Percentiles rank a stretch among this genome's conserved stretches.
Conservation (phyloP, 345 rosid genomes). For the Hirschfeldia incana region DNA sequence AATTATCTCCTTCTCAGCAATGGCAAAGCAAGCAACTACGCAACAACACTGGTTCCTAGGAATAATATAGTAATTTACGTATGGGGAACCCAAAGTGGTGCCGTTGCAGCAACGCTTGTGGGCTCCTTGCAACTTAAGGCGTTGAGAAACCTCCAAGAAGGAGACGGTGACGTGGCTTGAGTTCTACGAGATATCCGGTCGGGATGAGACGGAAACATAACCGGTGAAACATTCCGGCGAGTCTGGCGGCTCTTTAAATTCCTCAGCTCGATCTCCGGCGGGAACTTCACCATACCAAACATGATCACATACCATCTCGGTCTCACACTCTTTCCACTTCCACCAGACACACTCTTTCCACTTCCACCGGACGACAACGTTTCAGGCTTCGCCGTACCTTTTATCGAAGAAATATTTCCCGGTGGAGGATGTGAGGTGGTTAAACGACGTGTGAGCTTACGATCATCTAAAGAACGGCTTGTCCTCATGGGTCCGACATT, state of each 20-base stretch:
- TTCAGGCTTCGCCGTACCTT: conserved; percentile 14
- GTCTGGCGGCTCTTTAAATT: conserved; percentile 67
- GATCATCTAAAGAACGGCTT: conserved; percentile 66
- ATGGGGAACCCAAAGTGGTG: conserved; percentile 51
- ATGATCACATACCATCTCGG: conserved; percentile 64
- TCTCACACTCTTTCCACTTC: conserved; percentile 39
- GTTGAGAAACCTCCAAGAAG: conserved; percentile 56
- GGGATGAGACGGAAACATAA: conserved; percentile 43
- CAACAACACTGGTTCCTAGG: background rate
- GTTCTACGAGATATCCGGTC: conserved; percentile 34
- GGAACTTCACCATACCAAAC: conserved; percentile 64
- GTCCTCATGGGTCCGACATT: conserved; percentile 42
- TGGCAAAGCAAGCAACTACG: background rate
- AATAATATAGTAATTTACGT: conserved; percentile 9
- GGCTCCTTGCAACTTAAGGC: conserved; percentile 69
- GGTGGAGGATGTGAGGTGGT: conserved; percentile 27
- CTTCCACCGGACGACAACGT: background rate
- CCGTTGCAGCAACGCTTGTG: conserved; percentile 54
- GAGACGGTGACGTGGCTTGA: conserved; percentile 27
- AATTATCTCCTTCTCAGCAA: background rate
- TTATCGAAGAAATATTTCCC: background rate
- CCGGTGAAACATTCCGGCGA: conserved; percentile 51
- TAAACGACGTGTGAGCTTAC: conserved; percentile 40
- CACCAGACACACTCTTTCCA: conserved; percentile 21
- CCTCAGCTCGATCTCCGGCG: conserved; percentile 60